A percentile compares a stretch with the other conserved stretches of the same genome.
Evolutionary conservation across 1,284 basidiomycete species (phyloP).

Genomic region (Apiotrichum gracile): DNA sequence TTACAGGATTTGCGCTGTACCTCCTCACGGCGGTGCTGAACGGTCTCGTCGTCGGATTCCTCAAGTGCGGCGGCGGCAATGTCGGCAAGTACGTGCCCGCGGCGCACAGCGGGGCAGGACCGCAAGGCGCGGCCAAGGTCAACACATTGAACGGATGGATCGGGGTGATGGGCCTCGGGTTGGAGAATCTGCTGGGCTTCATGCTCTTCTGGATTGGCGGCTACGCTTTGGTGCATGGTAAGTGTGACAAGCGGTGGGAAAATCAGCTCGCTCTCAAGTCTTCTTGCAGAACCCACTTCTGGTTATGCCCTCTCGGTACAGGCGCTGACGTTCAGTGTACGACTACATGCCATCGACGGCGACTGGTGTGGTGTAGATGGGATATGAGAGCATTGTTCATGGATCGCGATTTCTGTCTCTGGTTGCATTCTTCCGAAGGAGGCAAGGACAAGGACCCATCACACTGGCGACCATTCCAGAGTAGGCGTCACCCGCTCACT

Average conservation of each 20-base stretch:
- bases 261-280: no score
- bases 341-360: constrained; percentile 4
- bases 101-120: constrained; percentile 20
- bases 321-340: constrained; percentile 14
- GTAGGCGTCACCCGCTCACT: no score
- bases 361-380: neutral
- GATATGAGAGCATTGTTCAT: neutral
- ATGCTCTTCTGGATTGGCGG: constrained; percentile 83
- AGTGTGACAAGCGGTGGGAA: no score
- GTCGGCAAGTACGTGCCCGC: constrained; percentile 32
- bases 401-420: no score
- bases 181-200: constrained; percentile 80
- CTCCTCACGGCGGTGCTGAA: constrained; percentile 61
- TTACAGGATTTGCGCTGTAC: constrained; percentile 73
- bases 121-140: constrained; percentile 44
- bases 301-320: no score
- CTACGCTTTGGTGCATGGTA: constrained; percentile 51
- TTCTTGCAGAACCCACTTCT: no score
- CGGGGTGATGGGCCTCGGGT: constrained; percentile 69
- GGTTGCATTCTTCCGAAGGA: no score
- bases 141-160: constrained; percentile 40
- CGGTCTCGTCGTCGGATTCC: constrained; percentile 57
- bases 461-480: no score
- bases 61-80: constrained; percentile 60
- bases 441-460: no score